Evolutionary conservation across 2,329 filamentous ascomycete genomes (phyloP).

Genomic region (Pyrenophora tritici-repentis): DNA sequence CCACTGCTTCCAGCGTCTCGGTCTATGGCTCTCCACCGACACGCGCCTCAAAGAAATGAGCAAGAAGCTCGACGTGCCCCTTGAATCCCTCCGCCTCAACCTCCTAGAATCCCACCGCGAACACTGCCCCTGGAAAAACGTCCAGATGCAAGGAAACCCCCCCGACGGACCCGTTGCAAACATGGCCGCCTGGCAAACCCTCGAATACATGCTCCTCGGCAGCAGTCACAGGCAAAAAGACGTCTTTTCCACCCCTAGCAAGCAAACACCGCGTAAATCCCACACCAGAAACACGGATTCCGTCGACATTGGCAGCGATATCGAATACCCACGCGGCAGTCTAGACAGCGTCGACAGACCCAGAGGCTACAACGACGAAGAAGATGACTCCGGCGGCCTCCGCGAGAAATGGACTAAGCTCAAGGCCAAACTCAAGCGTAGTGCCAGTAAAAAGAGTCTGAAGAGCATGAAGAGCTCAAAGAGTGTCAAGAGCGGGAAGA

Average conservation of each 20-base stretch:
- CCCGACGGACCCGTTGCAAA: slow-evolving; percentile 37
- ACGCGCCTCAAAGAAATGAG: slow-evolving; percentile 41
- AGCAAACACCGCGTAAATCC: slow-evolving; percentile 6
- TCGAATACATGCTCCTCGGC: slow-evolving; percentile 40
- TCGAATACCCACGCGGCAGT: slow-evolving; percentile 24
- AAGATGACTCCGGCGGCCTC: slow-evolving; percentile 23
- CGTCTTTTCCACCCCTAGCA: not conserved
- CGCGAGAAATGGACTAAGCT: slow-evolving; percentile 44
- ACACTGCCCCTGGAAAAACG: slow-evolving; percentile 50
- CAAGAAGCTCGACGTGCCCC: slow-evolving; percentile 37
- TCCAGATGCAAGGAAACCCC: slow-evolving; percentile 38
- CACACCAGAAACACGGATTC: slow-evolving; percentile 26
- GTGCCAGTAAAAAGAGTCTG: slow-evolving; percentile 43
- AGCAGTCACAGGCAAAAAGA: slow-evolving; percentile 15
- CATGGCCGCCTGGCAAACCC: slow-evolving; percentile 44
- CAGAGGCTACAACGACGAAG: slow-evolving; percentile 4
- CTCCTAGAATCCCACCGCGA: slow-evolving; percentile 47
- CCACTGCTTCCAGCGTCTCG: slow-evolving; percentile 84
- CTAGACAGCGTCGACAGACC: slow-evolving; percentile 24
- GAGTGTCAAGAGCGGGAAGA: slow-evolving; percentile 19
- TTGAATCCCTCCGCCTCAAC: slow-evolving; percentile 41
- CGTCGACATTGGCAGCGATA: slow-evolving; percentile 32
- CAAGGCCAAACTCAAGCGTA: slow-evolving; percentile 43
- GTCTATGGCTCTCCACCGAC: slow-evolving; percentile 82
- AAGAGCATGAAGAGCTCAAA: slow-evolving; percentile 39